A percentile compares a stretch with the other conserved stretches of the same genome.
These are phyloP conservation scores for Trichosporon asahii DNA, from an alignment of 1,284 basidiomycete species.

Conservation along the genomic window DNA sequence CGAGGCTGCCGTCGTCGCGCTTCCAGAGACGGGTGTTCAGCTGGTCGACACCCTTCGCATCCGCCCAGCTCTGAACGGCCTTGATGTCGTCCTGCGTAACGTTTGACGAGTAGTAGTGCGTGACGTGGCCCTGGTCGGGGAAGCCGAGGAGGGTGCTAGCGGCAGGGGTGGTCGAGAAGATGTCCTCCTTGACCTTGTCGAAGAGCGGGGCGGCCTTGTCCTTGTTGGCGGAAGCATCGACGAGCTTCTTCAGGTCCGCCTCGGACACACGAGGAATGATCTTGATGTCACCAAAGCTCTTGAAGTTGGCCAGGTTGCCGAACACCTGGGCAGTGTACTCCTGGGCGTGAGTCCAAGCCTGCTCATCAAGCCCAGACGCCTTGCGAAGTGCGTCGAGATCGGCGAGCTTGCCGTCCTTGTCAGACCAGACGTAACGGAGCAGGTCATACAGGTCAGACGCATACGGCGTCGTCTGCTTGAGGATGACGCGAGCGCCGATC, in stretches of 20 bases:
- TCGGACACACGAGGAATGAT: slow-evolving; percentile 21
- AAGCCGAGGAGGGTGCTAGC: slow-evolving; percentile 25
- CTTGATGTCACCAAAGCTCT: slow-evolving; percentile 26
- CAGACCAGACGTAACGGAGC: slow-evolving; percentile 16
- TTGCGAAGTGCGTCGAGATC: slow-evolving; percentile 16
- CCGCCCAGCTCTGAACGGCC: slow-evolving; percentile 19
- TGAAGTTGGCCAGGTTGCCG: slow-evolving; percentile 26
- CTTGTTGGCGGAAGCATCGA: slow-evolving; percentile 14
- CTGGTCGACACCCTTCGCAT: slow-evolving; percentile 17
- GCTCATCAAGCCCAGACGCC: slow-evolving; percentile 11
- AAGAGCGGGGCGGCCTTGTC: slow-evolving; percentile 16
- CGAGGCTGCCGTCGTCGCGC: slow-evolving; percentile 19
- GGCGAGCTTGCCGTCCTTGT: slow-evolving; percentile 13
- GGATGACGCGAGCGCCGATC: slow-evolving; percentile 24
- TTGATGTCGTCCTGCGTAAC: slow-evolving; percentile 25
- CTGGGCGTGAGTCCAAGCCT: slow-evolving; percentile 15
- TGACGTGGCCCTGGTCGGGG: slow-evolving; percentile 23
- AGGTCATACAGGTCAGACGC: slow-evolving; percentile 22
- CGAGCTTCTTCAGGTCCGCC: slow-evolving; percentile 15
- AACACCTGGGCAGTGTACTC: slow-evolving; percentile 25
- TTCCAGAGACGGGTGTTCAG: slow-evolving; percentile 28
- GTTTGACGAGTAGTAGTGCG: slow-evolving; percentile 21
- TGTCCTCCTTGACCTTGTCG: slow-evolving; percentile 20
- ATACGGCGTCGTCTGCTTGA: slow-evolving; percentile 24
- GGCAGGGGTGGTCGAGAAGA: slow-evolving; percentile 15